Percentiles rank a stretch among this genome's conserved stretches.
These are phyloP conservation scores for Lepidopterella palustris DNA, from an alignment of 495 filamentous ascomycete species.

Conservation along the genomic window DNA sequence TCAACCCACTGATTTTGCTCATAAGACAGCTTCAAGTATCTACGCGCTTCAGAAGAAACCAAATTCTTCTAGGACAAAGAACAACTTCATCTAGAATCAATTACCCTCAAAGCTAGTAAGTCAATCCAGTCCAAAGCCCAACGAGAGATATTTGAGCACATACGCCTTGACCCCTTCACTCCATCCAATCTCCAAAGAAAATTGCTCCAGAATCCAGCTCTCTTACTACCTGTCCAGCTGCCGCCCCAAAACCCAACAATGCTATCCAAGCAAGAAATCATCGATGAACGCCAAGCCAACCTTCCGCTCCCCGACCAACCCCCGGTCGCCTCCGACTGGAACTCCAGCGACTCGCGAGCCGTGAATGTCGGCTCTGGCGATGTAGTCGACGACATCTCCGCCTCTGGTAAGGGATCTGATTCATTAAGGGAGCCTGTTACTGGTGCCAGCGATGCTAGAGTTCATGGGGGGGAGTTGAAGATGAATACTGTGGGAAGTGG, in stretches of 20 bases:
- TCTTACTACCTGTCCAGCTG: too few relatives aligned
- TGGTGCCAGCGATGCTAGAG: conserved; percentile 51
- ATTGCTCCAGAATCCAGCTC: too few relatives aligned
- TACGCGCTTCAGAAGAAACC: too few relatives aligned
- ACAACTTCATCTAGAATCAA: too few relatives aligned
- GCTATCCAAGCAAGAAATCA: conserved; percentile 51
- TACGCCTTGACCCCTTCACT: too few relatives aligned
- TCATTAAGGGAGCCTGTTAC: conserved; percentile 59
- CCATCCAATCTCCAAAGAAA: too few relatives aligned
- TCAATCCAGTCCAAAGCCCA: too few relatives aligned
- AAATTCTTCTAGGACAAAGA: too few relatives aligned
- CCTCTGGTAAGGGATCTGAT: conserved; percentile 42
- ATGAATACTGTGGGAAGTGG: conserved; percentile 32
- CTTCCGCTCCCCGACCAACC: conserved; percentile 75
- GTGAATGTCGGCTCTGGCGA: conserved; percentile 63
- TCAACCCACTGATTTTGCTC: not conserved
- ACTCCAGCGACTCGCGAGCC: conserved; percentile 59
- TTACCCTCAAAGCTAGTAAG: too few relatives aligned
- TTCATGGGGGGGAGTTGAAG: conserved; percentile 31
- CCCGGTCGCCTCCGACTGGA: conserved; percentile 66
- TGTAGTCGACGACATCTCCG: conserved; percentile 46
- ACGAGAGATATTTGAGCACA: too few relatives aligned
- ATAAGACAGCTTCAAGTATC: not conserved
- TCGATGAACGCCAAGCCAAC: conserved; percentile 59
- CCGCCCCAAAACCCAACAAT: conserved; percentile 1